Evolutionary conservation across 208 protist genomes (phyloP), one percentile per base, ranked within the genome.

Genomic region (Leishmania gerbilli): DNA sequence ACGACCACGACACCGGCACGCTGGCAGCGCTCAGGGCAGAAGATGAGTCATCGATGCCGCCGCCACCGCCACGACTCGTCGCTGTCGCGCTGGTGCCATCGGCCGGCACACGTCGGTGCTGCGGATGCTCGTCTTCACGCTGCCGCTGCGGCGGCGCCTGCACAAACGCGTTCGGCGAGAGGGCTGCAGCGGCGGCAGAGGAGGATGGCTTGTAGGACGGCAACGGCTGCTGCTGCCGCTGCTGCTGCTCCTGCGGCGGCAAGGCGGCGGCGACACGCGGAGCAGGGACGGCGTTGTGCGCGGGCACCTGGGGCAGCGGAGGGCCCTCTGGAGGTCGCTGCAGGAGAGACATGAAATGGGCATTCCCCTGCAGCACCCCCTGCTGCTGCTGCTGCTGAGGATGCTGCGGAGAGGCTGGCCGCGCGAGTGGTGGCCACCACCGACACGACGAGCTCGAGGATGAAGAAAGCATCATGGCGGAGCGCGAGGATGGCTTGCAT

Each of bases 1-100:
- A 51, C n/a, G 76, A 77, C 80, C 75, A 84, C 74, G 45, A 69
- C 19, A 24, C 68, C 8, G 75, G 42, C 31, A 71, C 31, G 31
- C 49, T 77, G 13, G 37, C 64, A 27, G 24, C 45, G 45, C 40
- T 34, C 2, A 45, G 42, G 42, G 5, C 68, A 74, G 42, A 31
- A 31, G 45, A 51, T 31, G 45, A 31, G 68, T 53, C 68, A 3
- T 74, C 68, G 58, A 76, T n/a, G 51, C 13, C 71, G n/a, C n/a
- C 49, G 71, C 19, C 40, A n/a, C 42, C 40, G 45, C 27, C 17
- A 21, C 21, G 24, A 74, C 68, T 17, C 68, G 40, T 40, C 13
- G n/a, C 40, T 8, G 45, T 51, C 45, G 68, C 68, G 24, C 42
- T 24, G 24, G 45, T 74, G 68, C 9, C 45, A 53, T 45, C 9